Evolutionary conservation across 306 rosid genomes (phyloP), one percentile per base, ranked within the genome.

Genomic region (Myrica gale): DNA sequence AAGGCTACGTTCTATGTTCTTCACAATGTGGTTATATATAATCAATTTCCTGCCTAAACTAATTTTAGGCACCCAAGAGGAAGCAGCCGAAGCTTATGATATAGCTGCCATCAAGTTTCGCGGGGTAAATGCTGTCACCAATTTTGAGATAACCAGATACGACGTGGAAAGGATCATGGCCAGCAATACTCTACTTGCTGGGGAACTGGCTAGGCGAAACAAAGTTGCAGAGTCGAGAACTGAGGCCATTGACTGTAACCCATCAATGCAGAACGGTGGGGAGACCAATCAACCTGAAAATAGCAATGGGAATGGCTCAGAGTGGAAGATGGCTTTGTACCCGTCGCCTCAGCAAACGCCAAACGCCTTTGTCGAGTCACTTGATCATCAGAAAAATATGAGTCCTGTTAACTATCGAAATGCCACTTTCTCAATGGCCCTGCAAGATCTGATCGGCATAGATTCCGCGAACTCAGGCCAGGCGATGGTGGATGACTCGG

Each of bases 41-140:
- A 32, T 32, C 8, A 17, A 39, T 7, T 51, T 5, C 46, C 20
- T 68, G 6, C 6, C 10, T 26, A 23, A 61, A 79, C 47, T 6
- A 75, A 70, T 79, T 70, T 75, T 82, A 96, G 99, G 98, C 79
- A 96, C 99, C 7, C 99, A 96, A 75, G 99, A 96, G 93, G 99
- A 96, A 87, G 99, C 99, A 57, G 99, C 99, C 0, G 98, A 92
- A 78, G 99, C 99, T 11, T 96, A 96, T 70, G 99, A 96, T 78
- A 74, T 96, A 66, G 99, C 99, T 6, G 99, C 99, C 10, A 90
- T 96, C 44, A 96, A 96, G 79, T 96, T 96, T 63, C 96, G 99
- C 0, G 99, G 99, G 0, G 83, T 71, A 13, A 92, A 90, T 73
- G 99, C 99, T 0, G 97, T 96, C 1, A 96, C 99, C 10, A 96